Evolutionary conservation across 2,329 filamentous ascomycete species (phyloP), one percentile per base, ranked within the genome.

Genomic region (Scorias spongiosa): DNA sequence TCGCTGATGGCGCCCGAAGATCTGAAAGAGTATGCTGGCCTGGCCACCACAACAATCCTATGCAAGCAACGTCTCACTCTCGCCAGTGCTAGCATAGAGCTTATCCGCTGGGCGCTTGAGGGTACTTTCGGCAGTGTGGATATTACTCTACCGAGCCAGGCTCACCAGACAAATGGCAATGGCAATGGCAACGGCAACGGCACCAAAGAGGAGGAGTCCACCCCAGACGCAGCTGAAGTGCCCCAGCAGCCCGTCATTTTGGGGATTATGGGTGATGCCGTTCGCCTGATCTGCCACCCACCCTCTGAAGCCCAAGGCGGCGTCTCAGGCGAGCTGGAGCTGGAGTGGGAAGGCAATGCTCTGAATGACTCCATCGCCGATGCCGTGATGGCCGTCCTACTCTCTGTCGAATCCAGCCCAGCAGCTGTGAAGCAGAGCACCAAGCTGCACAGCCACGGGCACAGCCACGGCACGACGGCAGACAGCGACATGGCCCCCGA

Each of bases 361-460:
- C 80, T 95, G 57, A 98, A 96, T 61, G 91, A 98, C 58, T 85
- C 87, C 48, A 93, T 98, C 56, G 91, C 91, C n/a, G 91, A 98
- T 63, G 87, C 91, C 12, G 83, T 96, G 44, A 85, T 96, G 72
- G 87, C 87, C 1, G 86, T 95, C 2, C 72, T 98, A 10, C 78
- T 94, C 54, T 88, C 84, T 0, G 84, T 94, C 17, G 91, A 98
- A 65, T 93, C 82, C 63, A 93, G 84, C 43, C 91, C 89, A 5
- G 91, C 91, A 11, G 89, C 91, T 10, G 89, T 98, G 42, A 93
- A 91, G 65, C 84, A 86, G 84, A 71, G 65, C 74, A 66, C 51
- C 29, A 41, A 58, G 44, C 52, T 75, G 45, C 67, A 69, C 54
- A 60, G 66, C 1, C 73, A 78, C 50, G 59, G 66, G 42, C 56